Conservation (phyloP, 1,284 basidiomycete genomes). For the Coniophora puteana region DNA sequence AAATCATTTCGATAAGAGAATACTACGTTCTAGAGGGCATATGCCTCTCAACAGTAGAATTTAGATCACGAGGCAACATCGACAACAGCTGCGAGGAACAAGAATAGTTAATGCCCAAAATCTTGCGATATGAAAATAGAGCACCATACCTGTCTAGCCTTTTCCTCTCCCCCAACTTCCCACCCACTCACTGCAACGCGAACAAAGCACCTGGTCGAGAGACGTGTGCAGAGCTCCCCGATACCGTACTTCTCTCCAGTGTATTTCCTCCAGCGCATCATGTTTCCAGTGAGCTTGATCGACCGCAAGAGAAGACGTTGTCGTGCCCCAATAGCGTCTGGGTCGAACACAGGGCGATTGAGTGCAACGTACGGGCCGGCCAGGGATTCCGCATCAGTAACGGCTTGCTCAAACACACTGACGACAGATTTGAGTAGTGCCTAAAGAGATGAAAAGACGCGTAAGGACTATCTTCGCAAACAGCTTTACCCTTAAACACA, state of each 20-base stretch:
- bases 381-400: constrained; percentile 43
- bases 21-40: constrained; percentile 3
- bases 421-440: constrained; percentile 64
- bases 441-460: constrained; percentile 42
- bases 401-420: constrained; percentile 53
- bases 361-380: constrained; percentile 38
- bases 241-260: constrained; percentile 60
- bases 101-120: constrained; percentile 8
- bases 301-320: constrained; percentile 66
- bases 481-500: no score
- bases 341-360: constrained; percentile 63
- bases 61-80: constrained; percentile 42
- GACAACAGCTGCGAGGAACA: constrained; percentile 34
- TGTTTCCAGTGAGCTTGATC: constrained; percentile 70
- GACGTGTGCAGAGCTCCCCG: constrained; percentile 49
- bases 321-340: constrained; percentile 71
- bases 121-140: constrained; percentile 2
- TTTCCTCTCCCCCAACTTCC: constrained; percentile 83
- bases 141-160: constrained; percentile 55
- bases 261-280: constrained; percentile 75
- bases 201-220: constrained; percentile 62
- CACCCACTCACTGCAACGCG: constrained; percentile 76
- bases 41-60: constrained; percentile 17
- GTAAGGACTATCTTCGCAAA: no score
- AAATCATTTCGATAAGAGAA: neutral